A percentile compares a stretch with the other conserved stretches of the same genome.
phyloP scores from a whole-genome alignment of 768 basidiomycete species.

The Trametes cubensis region DNA sequence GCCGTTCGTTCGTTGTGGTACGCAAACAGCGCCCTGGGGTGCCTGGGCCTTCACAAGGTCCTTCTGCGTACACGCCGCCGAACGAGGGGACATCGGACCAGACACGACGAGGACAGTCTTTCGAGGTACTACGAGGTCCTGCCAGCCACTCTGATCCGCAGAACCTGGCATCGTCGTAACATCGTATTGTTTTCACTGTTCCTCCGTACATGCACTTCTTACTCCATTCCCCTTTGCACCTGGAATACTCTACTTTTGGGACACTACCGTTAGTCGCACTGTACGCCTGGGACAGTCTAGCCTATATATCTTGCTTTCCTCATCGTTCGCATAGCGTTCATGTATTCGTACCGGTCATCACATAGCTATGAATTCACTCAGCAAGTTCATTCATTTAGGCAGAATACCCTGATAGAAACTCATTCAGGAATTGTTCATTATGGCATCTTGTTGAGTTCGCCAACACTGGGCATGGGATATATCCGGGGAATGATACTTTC shows the following conservation, averaged over 20 bases:
- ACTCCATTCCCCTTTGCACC: background rate
- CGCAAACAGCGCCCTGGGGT: conserved; percentile 31
- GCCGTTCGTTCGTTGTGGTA: conserved; percentile 40
- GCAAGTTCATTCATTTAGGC: background rate
- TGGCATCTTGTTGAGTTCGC: too few species aligned
- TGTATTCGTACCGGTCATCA: conserved; percentile 11
- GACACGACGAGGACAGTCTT: conserved; percentile 27
- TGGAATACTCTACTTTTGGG: conserved; percentile 14
- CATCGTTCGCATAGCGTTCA: conserved; percentile 6
- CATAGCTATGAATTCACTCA: conserved; percentile 12
- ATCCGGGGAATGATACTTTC: too few species aligned
- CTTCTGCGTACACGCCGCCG: conserved; percentile 10
- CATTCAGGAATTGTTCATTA: too few species aligned
- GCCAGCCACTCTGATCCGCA: conserved; percentile 27
- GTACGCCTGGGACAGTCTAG: conserved; percentile 24
- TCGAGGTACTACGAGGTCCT: conserved; percentile 34
- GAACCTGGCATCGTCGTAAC: conserved; percentile 12
- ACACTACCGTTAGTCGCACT: conserved; percentile 19
- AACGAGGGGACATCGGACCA: conserved; percentile 18
- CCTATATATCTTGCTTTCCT: conserved; percentile 19
- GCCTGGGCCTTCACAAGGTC: conserved; percentile 8
- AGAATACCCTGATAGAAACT: background rate
- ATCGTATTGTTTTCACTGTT: background rate
- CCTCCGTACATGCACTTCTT: background rate
- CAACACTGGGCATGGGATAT: too few species aligned